phyloP scores from a whole-genome alignment of 2,329 filamentous ascomycete species.

The Nigrospora osmanthi region DNA sequence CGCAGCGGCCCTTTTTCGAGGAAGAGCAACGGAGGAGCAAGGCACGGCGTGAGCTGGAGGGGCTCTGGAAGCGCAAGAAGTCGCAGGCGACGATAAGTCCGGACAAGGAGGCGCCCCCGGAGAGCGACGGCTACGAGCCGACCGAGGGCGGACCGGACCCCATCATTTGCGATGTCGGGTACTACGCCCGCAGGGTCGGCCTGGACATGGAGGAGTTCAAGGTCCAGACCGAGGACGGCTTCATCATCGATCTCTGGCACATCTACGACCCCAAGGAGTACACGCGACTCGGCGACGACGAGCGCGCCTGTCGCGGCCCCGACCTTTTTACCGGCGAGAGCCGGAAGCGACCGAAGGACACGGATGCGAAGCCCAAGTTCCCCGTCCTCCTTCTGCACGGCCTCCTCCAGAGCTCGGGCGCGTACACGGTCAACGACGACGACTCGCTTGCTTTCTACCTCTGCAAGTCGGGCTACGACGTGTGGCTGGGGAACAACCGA shows the following conservation, averaged over 20 bases:
- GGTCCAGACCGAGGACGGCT: conserved; percentile 90
- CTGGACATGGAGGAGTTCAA: conserved; percentile 76
- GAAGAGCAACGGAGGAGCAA: conserved; percentile 60
- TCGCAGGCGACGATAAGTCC: conserved; percentile 25
- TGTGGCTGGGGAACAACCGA: conserved; percentile 92
- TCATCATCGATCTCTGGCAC: conserved; percentile 84
- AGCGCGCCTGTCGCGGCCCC: conserved; percentile 49
- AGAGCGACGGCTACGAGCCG: conserved; percentile 55
- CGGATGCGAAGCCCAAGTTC: conserved; percentile 52
- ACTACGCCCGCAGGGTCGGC: conserved; percentile 83
- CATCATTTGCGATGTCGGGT: conserved; percentile 68
- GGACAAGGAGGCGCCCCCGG: conserved; percentile 30
- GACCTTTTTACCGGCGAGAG: conserved; percentile 48
- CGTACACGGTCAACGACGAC: conserved; percentile 86
- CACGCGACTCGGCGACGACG: conserved; percentile 36
- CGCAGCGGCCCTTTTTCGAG: conserved; percentile 58
- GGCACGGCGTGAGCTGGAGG: conserved; percentile 47
- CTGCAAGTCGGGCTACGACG: conserved; percentile 85
- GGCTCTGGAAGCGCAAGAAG: conserved; percentile 50
- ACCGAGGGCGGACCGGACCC: conserved; percentile 76
- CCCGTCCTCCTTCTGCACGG: conserved; percentile 85
- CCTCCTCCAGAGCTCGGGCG: conserved; percentile 77
- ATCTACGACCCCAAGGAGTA: conserved; percentile 78
- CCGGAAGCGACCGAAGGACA: conserved; percentile 26
- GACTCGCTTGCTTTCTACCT: conserved; percentile 86